phyloP scores from a whole-genome alignment of 2,329 filamentous ascomycete species.

The Colletotrichum sp. region DNA sequence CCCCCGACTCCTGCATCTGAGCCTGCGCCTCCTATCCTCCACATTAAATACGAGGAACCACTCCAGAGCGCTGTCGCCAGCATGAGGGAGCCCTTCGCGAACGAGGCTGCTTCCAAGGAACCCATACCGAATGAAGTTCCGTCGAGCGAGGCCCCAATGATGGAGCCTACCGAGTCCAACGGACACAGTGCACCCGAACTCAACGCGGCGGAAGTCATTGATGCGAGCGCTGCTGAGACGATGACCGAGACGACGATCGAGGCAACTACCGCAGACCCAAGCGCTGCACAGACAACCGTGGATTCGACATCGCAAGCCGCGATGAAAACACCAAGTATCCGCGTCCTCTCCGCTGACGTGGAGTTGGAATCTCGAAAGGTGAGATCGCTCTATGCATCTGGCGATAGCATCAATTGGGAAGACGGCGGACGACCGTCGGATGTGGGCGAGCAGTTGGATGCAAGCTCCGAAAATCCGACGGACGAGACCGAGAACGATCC shows the following conservation, averaged over 20 bases:
- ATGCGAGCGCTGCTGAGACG: background rate
- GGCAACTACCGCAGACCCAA: background rate
- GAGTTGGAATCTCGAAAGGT: constrained; percentile 71
- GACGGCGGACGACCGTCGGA: constrained; percentile 54
- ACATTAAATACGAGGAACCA: constrained; percentile 11
- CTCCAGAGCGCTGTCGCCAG: background rate
- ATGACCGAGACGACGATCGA: background rate
- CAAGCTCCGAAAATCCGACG: constrained; percentile 55
- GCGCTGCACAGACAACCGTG: constrained; percentile 20
- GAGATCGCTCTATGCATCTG: constrained; percentile 68
- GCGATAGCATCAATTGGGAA: constrained; percentile 58
- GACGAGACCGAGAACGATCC: constrained; percentile 59
- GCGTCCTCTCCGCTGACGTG: constrained; percentile 58
- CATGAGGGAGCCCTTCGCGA: background rate
- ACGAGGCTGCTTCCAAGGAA: background rate
- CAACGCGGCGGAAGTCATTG: background rate
- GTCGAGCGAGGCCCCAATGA: background rate
- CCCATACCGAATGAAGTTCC: background rate
- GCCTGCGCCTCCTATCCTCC: background rate
- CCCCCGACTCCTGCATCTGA: background rate
- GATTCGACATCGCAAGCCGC: constrained; percentile 11
- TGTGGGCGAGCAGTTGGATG: constrained; percentile 51
- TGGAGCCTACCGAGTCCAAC: background rate
- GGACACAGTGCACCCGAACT: background rate
- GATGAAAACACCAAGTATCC: constrained; percentile 49